A percentile compares a stretch with the other conserved stretches of the same genome.
Evolutionary conservation across 495 filamentous ascomycete genomes (phyloP).

Genomic region (Neurospora sp.): DNA sequence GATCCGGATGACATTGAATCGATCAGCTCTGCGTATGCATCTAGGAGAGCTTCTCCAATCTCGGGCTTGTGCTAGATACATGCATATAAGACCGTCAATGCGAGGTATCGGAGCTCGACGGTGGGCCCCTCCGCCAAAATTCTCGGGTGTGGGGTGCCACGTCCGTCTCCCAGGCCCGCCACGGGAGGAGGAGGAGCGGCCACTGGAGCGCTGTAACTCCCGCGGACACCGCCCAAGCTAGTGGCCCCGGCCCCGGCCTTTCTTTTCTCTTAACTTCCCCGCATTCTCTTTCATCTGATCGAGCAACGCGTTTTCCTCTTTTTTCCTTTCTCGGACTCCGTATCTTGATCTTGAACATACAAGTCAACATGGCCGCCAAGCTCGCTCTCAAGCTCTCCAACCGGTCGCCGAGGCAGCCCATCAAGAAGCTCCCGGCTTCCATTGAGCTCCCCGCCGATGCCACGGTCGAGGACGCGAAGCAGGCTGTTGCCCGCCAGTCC

Average conservation of each 20-base stretch:
- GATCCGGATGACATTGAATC: not conserved
- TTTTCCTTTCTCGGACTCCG: not conserved
- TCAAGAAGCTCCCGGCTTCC: constrained; percentile 60
- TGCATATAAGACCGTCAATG: not conserved
- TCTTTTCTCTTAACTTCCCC: not conserved
- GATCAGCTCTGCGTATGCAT: not conserved
- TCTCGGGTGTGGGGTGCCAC: not conserved
- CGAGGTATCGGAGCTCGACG: not conserved
- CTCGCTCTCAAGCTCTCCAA: constrained; percentile 35
- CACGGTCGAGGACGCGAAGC: constrained; percentile 50
- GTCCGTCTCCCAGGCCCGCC: not conserved
- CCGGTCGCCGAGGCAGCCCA: constrained; percentile 43
- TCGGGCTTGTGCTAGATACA: not conserved
- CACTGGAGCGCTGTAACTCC: not conserved
- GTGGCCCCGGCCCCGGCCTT: not conserved
- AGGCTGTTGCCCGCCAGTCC: constrained; percentile 31
- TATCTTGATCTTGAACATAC: not conserved
- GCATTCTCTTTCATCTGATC: not conserved
- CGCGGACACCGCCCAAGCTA: not conserved
- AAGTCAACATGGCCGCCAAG: constrained; percentile 21
- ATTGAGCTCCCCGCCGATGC: constrained; percentile 50
- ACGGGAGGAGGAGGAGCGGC: not conserved
- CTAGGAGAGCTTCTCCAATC: not conserved
- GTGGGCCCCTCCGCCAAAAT: not conserved
- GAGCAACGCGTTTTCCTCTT: not conserved